A percentile compares a stretch with the other conserved stretches of the same genome.
Evolutionary conservation across 805 yeast genomes (phyloP).

Genomic region (Metschnikowia rubicola): DNA sequence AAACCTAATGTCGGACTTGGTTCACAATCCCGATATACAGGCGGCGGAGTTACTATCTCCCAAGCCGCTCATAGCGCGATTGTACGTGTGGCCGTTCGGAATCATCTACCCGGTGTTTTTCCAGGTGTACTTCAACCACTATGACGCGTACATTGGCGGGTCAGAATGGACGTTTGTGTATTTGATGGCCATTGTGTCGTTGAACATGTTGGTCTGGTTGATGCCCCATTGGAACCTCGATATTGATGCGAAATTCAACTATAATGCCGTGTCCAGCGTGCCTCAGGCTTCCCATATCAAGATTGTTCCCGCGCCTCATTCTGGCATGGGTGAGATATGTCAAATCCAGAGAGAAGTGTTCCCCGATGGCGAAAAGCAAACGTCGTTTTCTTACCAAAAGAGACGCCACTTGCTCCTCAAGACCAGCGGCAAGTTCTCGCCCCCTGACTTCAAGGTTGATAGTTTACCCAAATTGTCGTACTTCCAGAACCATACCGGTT

Average conservation of each 20-base stretch:
- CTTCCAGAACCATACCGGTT: constrained; percentile 57
- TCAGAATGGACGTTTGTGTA: constrained; percentile 95
- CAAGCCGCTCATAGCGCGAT: constrained; percentile 54
- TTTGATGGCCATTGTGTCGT: constrained; percentile 65
- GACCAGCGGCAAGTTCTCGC: constrained; percentile 55
- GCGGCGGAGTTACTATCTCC: constrained; percentile 75
- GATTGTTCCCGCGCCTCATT: constrained; percentile 78
- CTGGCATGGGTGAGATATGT: constrained; percentile 82
- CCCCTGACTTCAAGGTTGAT: constrained; percentile 77
- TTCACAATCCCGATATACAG: constrained; percentile 68
- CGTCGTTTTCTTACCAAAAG: constrained; percentile 83
- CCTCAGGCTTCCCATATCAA: constrained; percentile 68
- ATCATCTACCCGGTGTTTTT: constrained; percentile 71
- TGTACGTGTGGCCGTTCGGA: constrained; percentile 81
- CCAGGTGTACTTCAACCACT: constrained; percentile 60
- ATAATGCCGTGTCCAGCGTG: constrained; percentile 48
- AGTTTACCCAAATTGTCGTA: constrained; percentile 52
- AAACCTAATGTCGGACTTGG: constrained; percentile 40
- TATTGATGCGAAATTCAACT: constrained; percentile 68
- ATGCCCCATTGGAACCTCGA: constrained; percentile 92
- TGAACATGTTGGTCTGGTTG: constrained; percentile 75
- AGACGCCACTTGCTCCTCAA: constrained; percentile 76
- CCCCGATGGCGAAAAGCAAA: constrained; percentile 58
- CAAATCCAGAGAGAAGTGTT: constrained; percentile 51
- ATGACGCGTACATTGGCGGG: constrained; percentile 81